These are phyloP conservation scores for Monosporascus sp. DNA, from an alignment of 2,329 filamentous ascomycete species.

Conservation along the genomic window DNA sequence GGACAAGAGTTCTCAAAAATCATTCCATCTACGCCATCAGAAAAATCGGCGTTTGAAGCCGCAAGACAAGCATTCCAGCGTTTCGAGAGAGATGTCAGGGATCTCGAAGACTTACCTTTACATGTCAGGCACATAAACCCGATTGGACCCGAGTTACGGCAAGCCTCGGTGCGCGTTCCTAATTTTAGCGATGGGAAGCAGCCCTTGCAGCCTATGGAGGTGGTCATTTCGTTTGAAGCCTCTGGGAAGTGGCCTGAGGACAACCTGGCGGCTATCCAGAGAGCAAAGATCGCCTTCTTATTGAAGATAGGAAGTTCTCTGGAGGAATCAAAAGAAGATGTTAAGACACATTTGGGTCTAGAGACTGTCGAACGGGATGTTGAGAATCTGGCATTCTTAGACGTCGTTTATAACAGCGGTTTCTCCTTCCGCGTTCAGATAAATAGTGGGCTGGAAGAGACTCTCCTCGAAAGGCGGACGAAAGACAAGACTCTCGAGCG, in stretches of 20 bases:
- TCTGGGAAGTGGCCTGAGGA: slow-evolving; percentile 86
- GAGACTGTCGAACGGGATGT: slow-evolving; percentile 67
- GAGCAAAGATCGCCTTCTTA: slow-evolving; percentile 87
- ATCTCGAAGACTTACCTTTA: slow-evolving; percentile 79
- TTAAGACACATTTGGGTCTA: slow-evolving; percentile 68
- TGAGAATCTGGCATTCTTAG: slow-evolving; percentile 76
- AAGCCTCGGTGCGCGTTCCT: slow-evolving; percentile 58
- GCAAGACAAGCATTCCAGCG: slow-evolving; percentile 65
- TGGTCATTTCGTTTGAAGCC: slow-evolving; percentile 86
- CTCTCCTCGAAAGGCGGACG: slow-evolving; percentile 70
- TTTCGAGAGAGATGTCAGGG: slow-evolving; percentile 72
- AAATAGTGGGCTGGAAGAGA: slow-evolving; percentile 81
- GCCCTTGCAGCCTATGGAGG: slow-evolving; percentile 58
- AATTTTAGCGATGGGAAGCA: slow-evolving; percentile 39
- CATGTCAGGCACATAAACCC: slow-evolving; percentile 75
- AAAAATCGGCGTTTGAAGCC: slow-evolving; percentile 59
- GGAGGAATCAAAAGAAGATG: slow-evolving; percentile 51
- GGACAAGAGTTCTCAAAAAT: slow-evolving; percentile 47
- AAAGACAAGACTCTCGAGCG: slow-evolving; percentile 67
- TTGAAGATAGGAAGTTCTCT: slow-evolving; percentile 71
- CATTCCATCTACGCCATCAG: slow-evolving; percentile 40
- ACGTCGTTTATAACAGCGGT: slow-evolving; percentile 68
- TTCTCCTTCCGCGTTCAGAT: slow-evolving; percentile 80
- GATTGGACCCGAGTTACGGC: slow-evolving; percentile 68
- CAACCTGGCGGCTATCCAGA: slow-evolving; percentile 82